Evolutionary conservation across 163 green algal species (phyloP).

Genomic region (Scenedesmus sp.): DNA sequence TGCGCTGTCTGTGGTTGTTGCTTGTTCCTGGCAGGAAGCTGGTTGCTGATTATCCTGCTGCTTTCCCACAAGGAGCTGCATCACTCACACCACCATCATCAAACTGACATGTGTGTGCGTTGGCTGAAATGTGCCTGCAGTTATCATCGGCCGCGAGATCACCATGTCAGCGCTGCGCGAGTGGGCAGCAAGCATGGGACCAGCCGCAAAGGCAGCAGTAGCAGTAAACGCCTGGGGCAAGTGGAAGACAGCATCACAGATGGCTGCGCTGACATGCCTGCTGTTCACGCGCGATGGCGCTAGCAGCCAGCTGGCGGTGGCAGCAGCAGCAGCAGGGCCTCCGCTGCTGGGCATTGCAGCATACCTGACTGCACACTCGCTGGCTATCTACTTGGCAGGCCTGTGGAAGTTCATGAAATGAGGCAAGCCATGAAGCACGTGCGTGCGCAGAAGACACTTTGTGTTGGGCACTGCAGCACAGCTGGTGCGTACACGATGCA

Average conservation of each 20-base stretch:
- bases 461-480: background rate
- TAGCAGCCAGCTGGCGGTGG: constrained; percentile 23
- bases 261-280: constrained; percentile 84
- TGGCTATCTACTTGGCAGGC: constrained; percentile 72
- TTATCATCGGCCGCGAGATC: constrained; percentile 94
- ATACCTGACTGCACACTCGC: constrained; percentile 70
- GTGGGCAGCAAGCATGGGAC: constrained; percentile 87
- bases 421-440: background rate
- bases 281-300: constrained; percentile 71
- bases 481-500: background rate
- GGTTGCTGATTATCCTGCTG: background rate
- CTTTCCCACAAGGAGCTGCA: background rate
- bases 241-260: constrained; percentile 90
- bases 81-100: background rate
- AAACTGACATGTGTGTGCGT: background rate
- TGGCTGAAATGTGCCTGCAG: constrained; percentile 37
- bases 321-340: constrained; percentile 58
- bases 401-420: constrained; percentile 69
- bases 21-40: background rate
- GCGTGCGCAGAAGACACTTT: no score
- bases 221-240: constrained; percentile 86
- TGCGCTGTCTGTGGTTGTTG: background rate
- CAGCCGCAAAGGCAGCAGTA: constrained; percentile 77
- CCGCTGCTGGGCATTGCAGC: constrained; percentile 71
- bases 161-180: constrained; percentile 95